phyloP scores from a whole-genome alignment of 306 rosid species.

The Prosopis cineraria region DNA sequence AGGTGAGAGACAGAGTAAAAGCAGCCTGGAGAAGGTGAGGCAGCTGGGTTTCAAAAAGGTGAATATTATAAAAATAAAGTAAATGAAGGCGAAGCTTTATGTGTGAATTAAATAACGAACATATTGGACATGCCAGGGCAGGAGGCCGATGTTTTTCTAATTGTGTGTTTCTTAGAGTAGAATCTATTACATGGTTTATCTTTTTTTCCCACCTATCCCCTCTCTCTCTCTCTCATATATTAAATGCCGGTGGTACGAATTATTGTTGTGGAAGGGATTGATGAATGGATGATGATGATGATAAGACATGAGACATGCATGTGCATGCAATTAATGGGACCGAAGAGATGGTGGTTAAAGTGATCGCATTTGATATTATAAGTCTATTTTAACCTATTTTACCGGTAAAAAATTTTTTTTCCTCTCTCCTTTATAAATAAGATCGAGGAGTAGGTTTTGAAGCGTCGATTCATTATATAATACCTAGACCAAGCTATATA shows the following conservation, averaged over 20 bases:
- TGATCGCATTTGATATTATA: too few species aligned
- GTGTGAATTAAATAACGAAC: slow-evolving; percentile 31
- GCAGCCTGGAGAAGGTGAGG: slow-evolving; percentile 61
- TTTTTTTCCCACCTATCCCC: slow-evolving; percentile 21
- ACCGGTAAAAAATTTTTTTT: too few species aligned
- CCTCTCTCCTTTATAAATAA: too few species aligned
- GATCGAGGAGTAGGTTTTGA: too few species aligned
- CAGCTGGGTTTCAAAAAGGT: slow-evolving; percentile 44
- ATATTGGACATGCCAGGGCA: slow-evolving; percentile 43
- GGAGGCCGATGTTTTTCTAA: slow-evolving; percentile 43
- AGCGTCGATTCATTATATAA: slow-evolving; percentile 15
- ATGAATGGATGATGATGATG: neutral
- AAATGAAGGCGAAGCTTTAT: slow-evolving; percentile 26
- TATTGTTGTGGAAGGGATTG: neutral
- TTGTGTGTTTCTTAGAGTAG: slow-evolving; percentile 47
- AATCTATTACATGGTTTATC: slow-evolving; percentile 25
- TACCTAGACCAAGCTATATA: slow-evolving; percentile 5
- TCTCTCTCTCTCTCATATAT: slow-evolving; percentile 37
- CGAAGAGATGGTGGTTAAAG: slow-evolving; percentile 25
- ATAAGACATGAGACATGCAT: neutral
- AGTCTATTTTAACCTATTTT: too few species aligned
- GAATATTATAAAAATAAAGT: slow-evolving; percentile 1
- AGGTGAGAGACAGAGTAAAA: slow-evolving; percentile 34
- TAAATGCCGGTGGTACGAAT: neutral
- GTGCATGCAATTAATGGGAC: slow-evolving; percentile 35